Base-by-base conservation (phyloP, 2,329 filamentous ascomycete species). In the Alternaria novae-zelandiae region DNA sequence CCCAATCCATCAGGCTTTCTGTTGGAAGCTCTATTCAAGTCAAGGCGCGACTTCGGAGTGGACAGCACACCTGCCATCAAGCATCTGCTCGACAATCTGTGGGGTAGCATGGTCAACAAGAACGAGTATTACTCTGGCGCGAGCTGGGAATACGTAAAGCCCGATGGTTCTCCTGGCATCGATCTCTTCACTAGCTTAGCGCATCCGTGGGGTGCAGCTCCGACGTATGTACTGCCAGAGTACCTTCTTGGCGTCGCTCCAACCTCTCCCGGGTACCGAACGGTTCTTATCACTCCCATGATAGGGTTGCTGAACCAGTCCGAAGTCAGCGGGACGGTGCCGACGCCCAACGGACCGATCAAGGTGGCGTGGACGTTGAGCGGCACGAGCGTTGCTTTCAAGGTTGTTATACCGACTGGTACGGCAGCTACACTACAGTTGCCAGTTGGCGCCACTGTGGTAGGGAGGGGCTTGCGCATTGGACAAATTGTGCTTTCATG, bases 1-100 rank as follows among this genome's bases (percentile, higher is more conserved):
- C 83, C 85, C 11, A 85, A 84, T 67, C 85, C 82, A 23, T 81
- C 78, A 12, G 81, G 82, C 2, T 83, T 84, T 64, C 70, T 84
- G 3, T 76, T 85, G 5, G 70, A 78, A 44, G 77, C 81, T 0
- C 67, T 83, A 0, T 70, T 74, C 28, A 63, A 73, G 43, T 63
- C 73, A 4, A 73, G 55, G 70, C 53, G 70, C 65, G 13, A 75
- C 5, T 59, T 59, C 32, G 51, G 45, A 10, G 45, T 20, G 15
- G 57, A 66, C 9, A 65, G 59, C 43, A 57, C 57, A 4, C 5
- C 32, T 5, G 66, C 70, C 4, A 61, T 72, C 0, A 70, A 64
- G 3, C 68, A 76, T 21, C 71, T 84, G 1, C 71, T 84, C 0
- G 69, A 78, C 25, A 72, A 69, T 7, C 72, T 83, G 12, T 84